phyloP scores from a whole-genome alignment of 108 stramenopile species.

The Bacterosira constricta region DNA sequence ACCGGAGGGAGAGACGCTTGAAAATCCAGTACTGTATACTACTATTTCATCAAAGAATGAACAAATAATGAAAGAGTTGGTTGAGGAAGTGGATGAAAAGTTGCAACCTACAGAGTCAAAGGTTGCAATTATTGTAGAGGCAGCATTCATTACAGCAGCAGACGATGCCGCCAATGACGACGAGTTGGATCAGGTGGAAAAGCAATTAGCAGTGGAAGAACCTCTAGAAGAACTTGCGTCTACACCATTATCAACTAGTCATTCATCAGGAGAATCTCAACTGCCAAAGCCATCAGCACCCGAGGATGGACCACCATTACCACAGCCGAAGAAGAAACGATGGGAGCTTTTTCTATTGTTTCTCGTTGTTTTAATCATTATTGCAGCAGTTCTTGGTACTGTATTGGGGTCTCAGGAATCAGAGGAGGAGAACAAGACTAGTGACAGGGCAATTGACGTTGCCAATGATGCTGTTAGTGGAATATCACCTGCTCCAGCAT shows the following conservation, averaged over 20 bases:
- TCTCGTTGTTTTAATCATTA: not conserved
- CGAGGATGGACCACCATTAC: not conserved
- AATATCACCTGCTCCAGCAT: no score
- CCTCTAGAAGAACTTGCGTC: not conserved
- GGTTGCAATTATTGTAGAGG: no score
- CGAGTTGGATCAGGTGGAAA: not conserved
- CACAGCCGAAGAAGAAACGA: not conserved
- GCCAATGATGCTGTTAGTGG: not conserved
- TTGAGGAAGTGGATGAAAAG: no score
- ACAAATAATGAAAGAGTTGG: no score
- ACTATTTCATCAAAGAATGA: no score
- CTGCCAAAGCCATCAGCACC: not conserved
- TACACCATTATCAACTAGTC: not conserved
- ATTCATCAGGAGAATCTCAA: not conserved
- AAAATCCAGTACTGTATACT: not conserved
- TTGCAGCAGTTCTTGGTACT: not conserved
- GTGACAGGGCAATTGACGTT: not conserved
- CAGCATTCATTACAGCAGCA: no score
- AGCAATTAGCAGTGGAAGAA: not conserved
- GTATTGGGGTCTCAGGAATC: not conserved
- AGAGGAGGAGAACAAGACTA: not conserved
- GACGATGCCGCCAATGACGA: not conserved
- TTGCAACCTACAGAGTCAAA: no score
- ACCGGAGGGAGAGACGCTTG: not conserved
- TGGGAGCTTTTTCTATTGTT: not conserved